Percentiles rank a stretch among this genome's conserved stretches.
These are phyloP conservation scores for Astrothelium macrocarpum DNA, from an alignment of 495 filamentous ascomycete genomes.

Conservation along the genomic window DNA sequence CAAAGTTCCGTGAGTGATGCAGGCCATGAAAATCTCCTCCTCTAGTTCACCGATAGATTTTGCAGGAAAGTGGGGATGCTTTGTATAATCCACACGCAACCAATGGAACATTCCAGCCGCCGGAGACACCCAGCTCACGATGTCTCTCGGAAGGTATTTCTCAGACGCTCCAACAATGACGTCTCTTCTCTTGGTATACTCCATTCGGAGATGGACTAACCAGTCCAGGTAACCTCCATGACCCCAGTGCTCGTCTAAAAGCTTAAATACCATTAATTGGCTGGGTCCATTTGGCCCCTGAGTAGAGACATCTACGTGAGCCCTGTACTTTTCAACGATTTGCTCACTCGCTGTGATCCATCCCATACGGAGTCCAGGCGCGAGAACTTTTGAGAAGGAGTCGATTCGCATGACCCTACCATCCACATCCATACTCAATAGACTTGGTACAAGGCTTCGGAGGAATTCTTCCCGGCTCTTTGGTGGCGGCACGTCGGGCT, in stretches of 20 bases:
- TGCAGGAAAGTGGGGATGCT: slow-evolving; percentile 51
- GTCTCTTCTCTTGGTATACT: slow-evolving; percentile 73
- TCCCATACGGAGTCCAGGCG: slow-evolving; percentile 51
- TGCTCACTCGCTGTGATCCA: slow-evolving; percentile 71
- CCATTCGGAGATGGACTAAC: slow-evolving; percentile 72
- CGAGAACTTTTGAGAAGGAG: slow-evolving; percentile 59
- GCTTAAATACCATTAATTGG: slow-evolving; percentile 75
- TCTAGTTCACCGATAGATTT: slow-evolving; percentile 59
- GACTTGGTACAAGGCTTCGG: slow-evolving; percentile 49
- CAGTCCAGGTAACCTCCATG: slow-evolving; percentile 86
- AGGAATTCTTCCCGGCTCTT: slow-evolving; percentile 51
- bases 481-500: slow-evolving; percentile 43
- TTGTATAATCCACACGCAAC: slow-evolving; percentile 65
- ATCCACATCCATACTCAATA: slow-evolving; percentile 52
- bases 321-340: slow-evolving; percentile 67
- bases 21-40: slow-evolving; percentile 68
- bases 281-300: slow-evolving; percentile 78
- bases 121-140: slow-evolving; percentile 76
- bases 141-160: slow-evolving; percentile 59
- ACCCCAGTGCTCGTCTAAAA: slow-evolving; percentile 90
- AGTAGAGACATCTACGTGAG: slow-evolving; percentile 65
- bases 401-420: slow-evolving; percentile 61
- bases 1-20: slow-evolving; percentile 62
- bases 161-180: slow-evolving; percentile 76
- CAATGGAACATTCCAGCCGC: slow-evolving; percentile 97